These are phyloP conservation scores for Arabidopsis suecica DNA, from an alignment of 345 rosid genomes.

Conservation along the genomic window DNA sequence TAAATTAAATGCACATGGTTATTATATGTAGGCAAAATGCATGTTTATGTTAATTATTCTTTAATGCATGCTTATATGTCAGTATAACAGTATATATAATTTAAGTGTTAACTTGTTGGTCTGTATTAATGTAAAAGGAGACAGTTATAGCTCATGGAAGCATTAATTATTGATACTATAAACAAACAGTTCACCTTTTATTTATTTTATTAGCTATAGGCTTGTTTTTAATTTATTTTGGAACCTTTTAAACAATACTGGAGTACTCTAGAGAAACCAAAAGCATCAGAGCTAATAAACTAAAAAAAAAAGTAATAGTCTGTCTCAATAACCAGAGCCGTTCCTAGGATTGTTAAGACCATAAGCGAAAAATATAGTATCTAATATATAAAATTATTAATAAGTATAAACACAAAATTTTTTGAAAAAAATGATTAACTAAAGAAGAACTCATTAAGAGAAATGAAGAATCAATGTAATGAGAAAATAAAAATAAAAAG, in stretches of 20 bases:
- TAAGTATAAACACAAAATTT: too few relatives aligned
- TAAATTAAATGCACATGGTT: slow-evolving; percentile 10
- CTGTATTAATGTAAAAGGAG: slow-evolving; percentile 2
- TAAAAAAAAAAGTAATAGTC: neutral
- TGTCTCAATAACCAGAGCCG: slow-evolving; percentile 1
- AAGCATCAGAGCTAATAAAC: neutral
- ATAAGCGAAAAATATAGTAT: too few relatives aligned
- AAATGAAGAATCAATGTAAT: too few relatives aligned
- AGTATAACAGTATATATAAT: neutral
- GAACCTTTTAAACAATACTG: neutral
- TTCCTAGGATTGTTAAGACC: too few relatives aligned
- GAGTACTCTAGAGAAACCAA: neutral
- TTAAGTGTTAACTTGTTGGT: neutral
- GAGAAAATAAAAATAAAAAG: too few relatives aligned
- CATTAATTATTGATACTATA: slow-evolving; percentile 36
- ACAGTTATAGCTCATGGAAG: slow-evolving; percentile 9
- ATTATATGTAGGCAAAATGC: slow-evolving; percentile 5
- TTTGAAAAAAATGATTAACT: too few relatives aligned
- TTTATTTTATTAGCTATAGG: neutral
- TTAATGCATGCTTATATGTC: neutral
- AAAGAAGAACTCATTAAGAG: too few relatives aligned
- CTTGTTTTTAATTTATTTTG: neutral
- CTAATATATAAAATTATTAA: too few relatives aligned
- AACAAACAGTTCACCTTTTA: slow-evolving; percentile 10
- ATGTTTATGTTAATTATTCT: slow-evolving; percentile 1